phyloP scores from a whole-genome alignment of 73 alveolate genomes.

The Stentor coeruleus region DNA sequence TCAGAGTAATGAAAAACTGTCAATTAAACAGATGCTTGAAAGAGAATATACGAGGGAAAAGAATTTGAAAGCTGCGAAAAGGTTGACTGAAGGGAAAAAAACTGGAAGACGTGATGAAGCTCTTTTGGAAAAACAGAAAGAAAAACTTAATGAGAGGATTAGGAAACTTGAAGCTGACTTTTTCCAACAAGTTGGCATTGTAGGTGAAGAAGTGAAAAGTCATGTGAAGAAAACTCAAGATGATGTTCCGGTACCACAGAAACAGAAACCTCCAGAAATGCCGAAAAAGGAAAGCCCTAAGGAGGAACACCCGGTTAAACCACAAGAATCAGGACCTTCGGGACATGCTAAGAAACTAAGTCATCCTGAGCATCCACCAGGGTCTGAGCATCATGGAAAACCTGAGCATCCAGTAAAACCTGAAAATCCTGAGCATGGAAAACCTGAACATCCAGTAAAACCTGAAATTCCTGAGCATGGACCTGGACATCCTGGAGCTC shows the following conservation, averaged over 20 bases:
- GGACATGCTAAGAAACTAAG: no score
- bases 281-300: not conserved
- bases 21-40: constrained; percentile 70
- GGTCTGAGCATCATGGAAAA: not conserved
- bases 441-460: constrained; percentile 13
- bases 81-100: constrained; percentile 55
- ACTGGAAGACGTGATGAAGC: constrained; percentile 33
- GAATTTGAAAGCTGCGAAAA: constrained; percentile 77
- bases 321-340: not conserved
- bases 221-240: not conserved
- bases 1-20: constrained; percentile 71
- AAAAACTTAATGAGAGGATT: constrained; percentile 29
- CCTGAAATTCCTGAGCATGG: no score
- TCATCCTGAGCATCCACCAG: no score
- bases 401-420: constrained; percentile 29
- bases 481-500: constrained; percentile 31
- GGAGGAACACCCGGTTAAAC: not conserved
- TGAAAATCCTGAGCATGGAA: constrained; percentile 8
- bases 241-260: not conserved
- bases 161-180: constrained; percentile 37
- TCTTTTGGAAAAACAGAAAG: constrained; percentile 32
- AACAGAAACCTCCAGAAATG: constrained; percentile 25
- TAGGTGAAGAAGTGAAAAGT: constrained; percentile 12
- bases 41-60: constrained; percentile 88
- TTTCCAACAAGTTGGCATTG: constrained; percentile 34